Conservation (phyloP, 2,329 filamentous ascomycete species). For the Cercospora berteroae region DNA sequence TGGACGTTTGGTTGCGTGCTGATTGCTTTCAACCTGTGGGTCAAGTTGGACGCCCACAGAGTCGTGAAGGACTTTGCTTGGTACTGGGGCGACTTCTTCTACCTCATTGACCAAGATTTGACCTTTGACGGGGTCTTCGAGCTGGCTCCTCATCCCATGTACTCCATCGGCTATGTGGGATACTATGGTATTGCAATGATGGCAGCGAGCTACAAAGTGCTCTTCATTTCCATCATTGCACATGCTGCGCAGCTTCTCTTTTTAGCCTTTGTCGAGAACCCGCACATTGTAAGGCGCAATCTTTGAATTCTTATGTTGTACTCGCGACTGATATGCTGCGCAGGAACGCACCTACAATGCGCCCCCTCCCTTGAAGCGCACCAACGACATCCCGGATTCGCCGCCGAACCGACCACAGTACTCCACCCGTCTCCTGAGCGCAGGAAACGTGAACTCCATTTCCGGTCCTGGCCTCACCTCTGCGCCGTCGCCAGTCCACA, state of each 20-base stretch:
- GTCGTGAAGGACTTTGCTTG: conserved; percentile 99
- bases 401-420: conserved; percentile 39
- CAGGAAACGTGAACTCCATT: conserved; percentile 40
- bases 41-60: conserved; percentile 94
- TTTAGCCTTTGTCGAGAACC: conserved; percentile 86
- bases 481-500: conserved; percentile 70
- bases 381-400: conserved; percentile 52
- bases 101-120: conserved; percentile 93
- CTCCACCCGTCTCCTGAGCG: conserved; percentile 40
- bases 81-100: conserved; percentile 99
- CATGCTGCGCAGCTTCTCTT: conserved; percentile 95
- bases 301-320: background rate
- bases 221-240: conserved; percentile 93
- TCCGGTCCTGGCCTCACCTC: conserved; percentile 44
- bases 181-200: conserved; percentile 99
- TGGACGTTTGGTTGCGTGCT: conserved; percentile 77
- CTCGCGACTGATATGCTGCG: background rate
- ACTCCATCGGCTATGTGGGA: conserved; percentile 94
- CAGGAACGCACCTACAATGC: conserved; percentile 90
- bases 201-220: conserved; percentile 94
- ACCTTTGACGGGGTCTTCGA: conserved; percentile 99
- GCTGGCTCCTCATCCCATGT: conserved; percentile 98
- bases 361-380: conserved; percentile 59
- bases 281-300: conserved; percentile 65
- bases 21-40: conserved; percentile 94